phyloP scores from a whole-genome alignment of 805 yeast genomes.

The Schizosaccharomyces lindneri region DNA sequence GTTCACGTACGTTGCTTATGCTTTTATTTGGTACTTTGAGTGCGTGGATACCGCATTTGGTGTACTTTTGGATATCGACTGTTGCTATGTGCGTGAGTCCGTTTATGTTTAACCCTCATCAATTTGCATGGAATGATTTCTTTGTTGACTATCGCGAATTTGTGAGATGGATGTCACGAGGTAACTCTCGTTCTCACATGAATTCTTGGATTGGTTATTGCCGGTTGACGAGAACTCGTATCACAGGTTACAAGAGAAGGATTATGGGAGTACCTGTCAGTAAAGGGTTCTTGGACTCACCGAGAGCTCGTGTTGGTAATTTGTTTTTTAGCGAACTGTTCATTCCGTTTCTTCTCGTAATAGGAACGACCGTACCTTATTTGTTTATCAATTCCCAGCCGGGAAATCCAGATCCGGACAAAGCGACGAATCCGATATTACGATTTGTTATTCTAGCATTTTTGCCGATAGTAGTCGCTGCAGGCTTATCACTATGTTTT shows the following conservation, averaged over 20 bases:
- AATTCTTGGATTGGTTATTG: conserved; percentile 63
- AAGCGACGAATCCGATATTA: conserved; percentile 30
- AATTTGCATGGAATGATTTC: conserved; percentile 86
- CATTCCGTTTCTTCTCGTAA: conserved; percentile 45
- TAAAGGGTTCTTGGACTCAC: conserved; percentile 35
- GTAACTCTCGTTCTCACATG: conserved; percentile 38
- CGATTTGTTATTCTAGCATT: conserved; percentile 38
- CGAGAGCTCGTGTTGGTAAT: conserved; percentile 58
- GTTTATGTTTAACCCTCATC: conserved; percentile 89
- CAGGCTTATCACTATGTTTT: conserved; percentile 59
- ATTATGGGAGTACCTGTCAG: conserved; percentile 42
- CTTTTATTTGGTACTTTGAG: conserved; percentile 52
- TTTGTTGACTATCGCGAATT: conserved; percentile 88
- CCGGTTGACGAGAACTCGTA: conserved; percentile 57
- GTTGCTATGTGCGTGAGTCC: conserved; percentile 78
- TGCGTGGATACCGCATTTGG: conserved; percentile 80
- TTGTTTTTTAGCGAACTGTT: conserved; percentile 57
- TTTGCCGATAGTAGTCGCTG: conserved; percentile 75
- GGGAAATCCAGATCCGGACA: conserved; percentile 28
- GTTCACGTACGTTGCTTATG: conserved; percentile 42
- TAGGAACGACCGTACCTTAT: conserved; percentile 46
- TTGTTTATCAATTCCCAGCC: conserved; percentile 67
- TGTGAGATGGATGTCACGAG: conserved; percentile 65
- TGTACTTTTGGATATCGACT: conserved; percentile 94
- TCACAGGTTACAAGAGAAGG: conserved; percentile 74